Evolutionary conservation across 129 eudicot species (phyloP), one percentile per base, ranked within the genome.

Genomic region (Artemisia argyi): DNA sequence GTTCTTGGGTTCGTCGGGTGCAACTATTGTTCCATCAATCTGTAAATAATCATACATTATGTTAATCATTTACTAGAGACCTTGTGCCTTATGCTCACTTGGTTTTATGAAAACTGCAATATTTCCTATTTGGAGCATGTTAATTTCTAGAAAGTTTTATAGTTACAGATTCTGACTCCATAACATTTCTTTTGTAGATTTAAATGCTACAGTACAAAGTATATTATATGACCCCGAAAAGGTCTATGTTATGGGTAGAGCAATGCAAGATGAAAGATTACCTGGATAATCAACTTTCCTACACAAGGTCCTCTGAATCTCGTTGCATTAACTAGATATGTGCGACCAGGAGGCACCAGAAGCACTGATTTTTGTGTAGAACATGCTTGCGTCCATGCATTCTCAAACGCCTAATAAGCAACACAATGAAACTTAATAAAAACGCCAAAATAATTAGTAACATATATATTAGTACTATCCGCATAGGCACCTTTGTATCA

Each of bases 271-370:
- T 62, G 10, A 28, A 8, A 65, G 42, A 57, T 69, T 74, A 90
- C 99, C 97, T 95, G 94, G 81, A 95, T 30, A 44, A 78, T 67
- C 74, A 95, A 74, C 76, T 83, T 91, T 68, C 79, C 86, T 2
- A 76, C 84, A 77, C 99, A 95, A 51, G 99, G 97, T 73, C 99
- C 99, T 80, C 35, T 80, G 59, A 88, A 95, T 83, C 80, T 88
- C 54, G 96, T 88, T 66, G 99, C 99, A 72, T 86, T 95, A 50
- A 95, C 99, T 19, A 88, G 85, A 84, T 90, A 95, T 62, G 75
- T 75, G 4, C 91, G 96, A 79, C 96, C 94, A 62, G 77, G 73
- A 26, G 97, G 99, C 69, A 95, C 95, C 80, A 95, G 76, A 76
- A 95, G 78, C 44, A 95, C 94, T 3, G 99, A 71, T 83, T 77